These are phyloP conservation scores for Noccaea caerulescens DNA, from an alignment of 345 rosid species.

Conservation along the genomic window DNA sequence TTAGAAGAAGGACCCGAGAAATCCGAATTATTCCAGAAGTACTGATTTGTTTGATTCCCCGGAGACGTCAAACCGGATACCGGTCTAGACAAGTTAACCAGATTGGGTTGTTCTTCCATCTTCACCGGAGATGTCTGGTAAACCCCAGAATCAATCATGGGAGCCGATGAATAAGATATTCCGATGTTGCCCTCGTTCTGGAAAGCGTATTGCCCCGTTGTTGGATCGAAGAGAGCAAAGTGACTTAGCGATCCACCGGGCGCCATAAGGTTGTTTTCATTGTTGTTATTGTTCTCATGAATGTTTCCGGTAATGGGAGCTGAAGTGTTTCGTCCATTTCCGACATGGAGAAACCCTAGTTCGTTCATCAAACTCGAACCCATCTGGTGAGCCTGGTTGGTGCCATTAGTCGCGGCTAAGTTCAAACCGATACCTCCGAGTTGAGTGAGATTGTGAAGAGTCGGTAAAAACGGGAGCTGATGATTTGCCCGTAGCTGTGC, in stretches of 20 bases:
- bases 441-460: slow-evolving; percentile 52
- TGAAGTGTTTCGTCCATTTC: slow-evolving; percentile 47
- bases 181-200: slow-evolving; percentile 50
- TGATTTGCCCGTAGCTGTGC: slow-evolving; percentile 44
- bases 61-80: slow-evolving; percentile 35
- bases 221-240: slow-evolving; percentile 58
- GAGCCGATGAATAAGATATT: slow-evolving; percentile 44
- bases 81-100: slow-evolving; percentile 50
- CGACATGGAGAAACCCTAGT: slow-evolving; percentile 50
- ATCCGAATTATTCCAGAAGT: slow-evolving; percentile 43
- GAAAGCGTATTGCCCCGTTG: slow-evolving; percentile 47
- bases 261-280: slow-evolving; percentile 37
- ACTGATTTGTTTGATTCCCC: slow-evolving; percentile 49
- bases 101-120: slow-evolving; percentile 52
- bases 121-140: slow-evolving; percentile 59
- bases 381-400: slow-evolving; percentile 41
- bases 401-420: slow-evolving; percentile 49
- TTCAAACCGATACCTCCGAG: slow-evolving; percentile 62
- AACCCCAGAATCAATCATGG: slow-evolving; percentile 60
- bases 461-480: slow-evolving; percentile 60
- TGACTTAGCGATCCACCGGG: slow-evolving; percentile 50
- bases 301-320: slow-evolving; percentile 35
- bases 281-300: slow-evolving; percentile 34
- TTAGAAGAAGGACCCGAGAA: slow-evolving; percentile 41
- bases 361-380: slow-evolving; percentile 42